Conservation (phyloP, 306 rosid species). For the Delonix regia region DNA sequence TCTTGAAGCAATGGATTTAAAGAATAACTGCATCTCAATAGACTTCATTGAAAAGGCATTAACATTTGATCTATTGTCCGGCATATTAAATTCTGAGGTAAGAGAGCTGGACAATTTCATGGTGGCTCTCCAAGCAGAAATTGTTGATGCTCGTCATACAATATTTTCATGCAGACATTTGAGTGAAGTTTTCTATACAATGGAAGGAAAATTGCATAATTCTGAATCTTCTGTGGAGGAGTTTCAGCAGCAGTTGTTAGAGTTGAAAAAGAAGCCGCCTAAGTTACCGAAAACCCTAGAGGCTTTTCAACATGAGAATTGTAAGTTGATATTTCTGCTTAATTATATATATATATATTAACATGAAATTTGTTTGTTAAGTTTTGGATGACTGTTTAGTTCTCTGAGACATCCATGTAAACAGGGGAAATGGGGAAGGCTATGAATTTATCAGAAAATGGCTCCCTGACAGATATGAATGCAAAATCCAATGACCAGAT, state of each 20-base stretch:
- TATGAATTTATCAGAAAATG: conserved; percentile 49
- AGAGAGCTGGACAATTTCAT: conserved; percentile 81
- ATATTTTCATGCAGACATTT: conserved; percentile 77
- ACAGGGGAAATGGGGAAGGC: conserved; percentile 63
- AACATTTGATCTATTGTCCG: conserved; percentile 71
- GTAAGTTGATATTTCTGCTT: conserved; percentile 47
- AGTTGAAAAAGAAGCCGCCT: conserved; percentile 71
- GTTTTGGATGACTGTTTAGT: conserved; percentile 36
- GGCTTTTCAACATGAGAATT: conserved; percentile 57
- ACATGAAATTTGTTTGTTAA: conserved; percentile 10
- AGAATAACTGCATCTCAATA: conserved; percentile 43
- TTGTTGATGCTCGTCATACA: conserved; percentile 63
- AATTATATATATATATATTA: not conserved
- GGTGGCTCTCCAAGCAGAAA: conserved; percentile 70
- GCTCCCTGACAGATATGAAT: conserved; percentile 42
- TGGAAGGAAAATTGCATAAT: conserved; percentile 72
- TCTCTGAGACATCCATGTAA: conserved; percentile 38
- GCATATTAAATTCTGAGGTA: conserved; percentile 83
- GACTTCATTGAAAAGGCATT: conserved; percentile 64
- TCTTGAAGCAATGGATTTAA: conserved; percentile 58
- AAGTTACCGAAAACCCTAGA: conserved; percentile 69
- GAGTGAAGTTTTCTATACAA: conserved; percentile 51
- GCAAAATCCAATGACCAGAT: conserved; percentile 58
- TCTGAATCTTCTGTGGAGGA: conserved; percentile 75
- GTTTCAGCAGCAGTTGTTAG: conserved; percentile 68